phyloP scores from a whole-genome alignment of 306 rosid species.

The Nissolia schottii region DNA sequence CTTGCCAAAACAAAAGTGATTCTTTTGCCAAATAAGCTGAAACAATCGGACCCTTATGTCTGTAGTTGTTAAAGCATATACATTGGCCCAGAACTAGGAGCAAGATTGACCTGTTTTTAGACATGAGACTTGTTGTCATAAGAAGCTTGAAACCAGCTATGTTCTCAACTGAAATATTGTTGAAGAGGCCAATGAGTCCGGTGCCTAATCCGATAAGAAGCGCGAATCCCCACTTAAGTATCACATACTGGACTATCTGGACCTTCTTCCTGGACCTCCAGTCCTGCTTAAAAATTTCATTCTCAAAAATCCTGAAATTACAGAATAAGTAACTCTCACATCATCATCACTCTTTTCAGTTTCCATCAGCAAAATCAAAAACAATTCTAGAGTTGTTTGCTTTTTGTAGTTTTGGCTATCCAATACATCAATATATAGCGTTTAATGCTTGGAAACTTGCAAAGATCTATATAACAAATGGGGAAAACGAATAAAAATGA shows the following conservation, averaged over 20 bases:
- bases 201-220: constrained; percentile 77
- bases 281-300: constrained; percentile 77
- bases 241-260: constrained; percentile 61
- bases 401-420: background rate
- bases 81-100: background rate
- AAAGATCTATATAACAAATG: background rate
- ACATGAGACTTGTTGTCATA: constrained; percentile 56
- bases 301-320: constrained; percentile 73
- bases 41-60: too few species aligned
- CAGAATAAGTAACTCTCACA: constrained; percentile 12
- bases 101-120: constrained; percentile 51
- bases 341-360: constrained; percentile 11
- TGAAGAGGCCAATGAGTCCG: constrained; percentile 81
- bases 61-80: background rate
- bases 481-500: background rate
- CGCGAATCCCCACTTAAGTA: constrained; percentile 87
- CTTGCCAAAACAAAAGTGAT: too few species aligned
- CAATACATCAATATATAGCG: background rate
- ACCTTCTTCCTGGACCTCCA: constrained; percentile 75
- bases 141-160: constrained; percentile 74
- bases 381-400: background rate
- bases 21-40: too few species aligned
- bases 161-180: constrained; percentile 76
- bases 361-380: constrained; percentile 1
- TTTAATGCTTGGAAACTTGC: background rate